A percentile compares a stretch with the other conserved stretches of the same genome.
Evolutionary conservation across 139 green algal species (phyloP).

Genomic region (Chlamydomonas schloesseri): DNA sequence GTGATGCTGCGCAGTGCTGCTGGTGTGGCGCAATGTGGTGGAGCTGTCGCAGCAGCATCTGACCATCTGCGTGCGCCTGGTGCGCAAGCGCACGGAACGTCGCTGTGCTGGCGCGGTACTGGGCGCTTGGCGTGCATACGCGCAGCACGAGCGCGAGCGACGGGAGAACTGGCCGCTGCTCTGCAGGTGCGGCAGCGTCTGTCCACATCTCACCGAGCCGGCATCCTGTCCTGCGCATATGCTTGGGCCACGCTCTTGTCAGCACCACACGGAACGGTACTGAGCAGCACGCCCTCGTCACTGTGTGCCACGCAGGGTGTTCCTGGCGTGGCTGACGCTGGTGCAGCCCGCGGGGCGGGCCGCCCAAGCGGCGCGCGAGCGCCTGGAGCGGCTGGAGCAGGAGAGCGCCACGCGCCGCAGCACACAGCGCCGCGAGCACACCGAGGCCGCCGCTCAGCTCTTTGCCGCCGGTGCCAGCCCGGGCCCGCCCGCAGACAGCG

Average conservation of each 20-base stretch:
- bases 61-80: neutral
- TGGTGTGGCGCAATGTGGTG: neutral
- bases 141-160: neutral
- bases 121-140: neutral
- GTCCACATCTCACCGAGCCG: neutral
- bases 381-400: neutral
- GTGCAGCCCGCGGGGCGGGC: constrained; percentile 7
- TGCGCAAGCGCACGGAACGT: neutral
- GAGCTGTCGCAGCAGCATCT: neutral
- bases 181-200: constrained; percentile 8
- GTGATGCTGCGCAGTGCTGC: neutral
- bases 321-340: constrained; percentile 16
- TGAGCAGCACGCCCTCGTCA: too few species aligned
- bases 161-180: constrained; percentile 29
- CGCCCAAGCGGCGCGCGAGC: neutral
- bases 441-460: too few species aligned
- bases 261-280: neutral
- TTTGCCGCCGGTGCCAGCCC: too few species aligned
- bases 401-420: neutral
- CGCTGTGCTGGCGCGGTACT: neutral
- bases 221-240: neutral
- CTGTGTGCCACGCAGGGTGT: neutral
- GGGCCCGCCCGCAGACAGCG: too few species aligned
- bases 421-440: neutral
- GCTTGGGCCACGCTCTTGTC: too few species aligned